Evolutionary conservation across 148 eudicot species (phyloP).

Genomic region (Vaccinium darrowii): DNA sequence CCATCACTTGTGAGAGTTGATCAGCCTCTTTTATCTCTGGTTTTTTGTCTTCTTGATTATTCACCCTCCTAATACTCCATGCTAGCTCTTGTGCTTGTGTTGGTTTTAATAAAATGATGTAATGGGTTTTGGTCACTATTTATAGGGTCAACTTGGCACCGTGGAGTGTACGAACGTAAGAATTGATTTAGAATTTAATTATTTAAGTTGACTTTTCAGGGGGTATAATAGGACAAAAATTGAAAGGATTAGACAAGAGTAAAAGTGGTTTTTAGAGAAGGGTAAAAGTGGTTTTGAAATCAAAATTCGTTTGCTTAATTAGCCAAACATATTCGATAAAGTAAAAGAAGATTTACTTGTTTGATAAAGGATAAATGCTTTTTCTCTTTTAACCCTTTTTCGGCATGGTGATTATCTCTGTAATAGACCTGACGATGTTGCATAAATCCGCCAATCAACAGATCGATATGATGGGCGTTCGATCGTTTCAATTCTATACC

Average conservation of each 20-base stretch:
- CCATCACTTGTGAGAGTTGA: constrained; percentile 23
- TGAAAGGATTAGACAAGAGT: constrained; percentile 26
- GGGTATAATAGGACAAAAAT: not conserved
- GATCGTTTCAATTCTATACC: too few species aligned
- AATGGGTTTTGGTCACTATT: constrained; percentile 47
- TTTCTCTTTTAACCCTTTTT: too few species aligned
- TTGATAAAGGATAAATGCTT: not conserved
- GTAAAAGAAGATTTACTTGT: not conserved
- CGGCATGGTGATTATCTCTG: too few species aligned
- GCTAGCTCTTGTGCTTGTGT: not conserved
- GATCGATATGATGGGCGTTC: too few species aligned
- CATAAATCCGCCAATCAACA: too few species aligned
- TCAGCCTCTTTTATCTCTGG: constrained; percentile 23
- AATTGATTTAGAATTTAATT: constrained; percentile 15
- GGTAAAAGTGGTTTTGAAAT: constrained; percentile 27
- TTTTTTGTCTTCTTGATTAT: not conserved
- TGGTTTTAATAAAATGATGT: constrained; percentile 49
- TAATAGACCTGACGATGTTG: too few species aligned
- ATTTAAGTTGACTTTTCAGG: constrained; percentile 21
- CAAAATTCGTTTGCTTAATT: constrained; percentile 24
- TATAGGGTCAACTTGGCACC: constrained; percentile 27
- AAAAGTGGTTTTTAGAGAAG: constrained; percentile 30
- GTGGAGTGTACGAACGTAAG: not conserved
- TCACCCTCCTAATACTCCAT: not conserved
- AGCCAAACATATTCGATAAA: not conserved